Evolutionary conservation across 2,329 filamentous ascomycete genomes (phyloP).

Genomic region (Claviceps citrina): DNA sequence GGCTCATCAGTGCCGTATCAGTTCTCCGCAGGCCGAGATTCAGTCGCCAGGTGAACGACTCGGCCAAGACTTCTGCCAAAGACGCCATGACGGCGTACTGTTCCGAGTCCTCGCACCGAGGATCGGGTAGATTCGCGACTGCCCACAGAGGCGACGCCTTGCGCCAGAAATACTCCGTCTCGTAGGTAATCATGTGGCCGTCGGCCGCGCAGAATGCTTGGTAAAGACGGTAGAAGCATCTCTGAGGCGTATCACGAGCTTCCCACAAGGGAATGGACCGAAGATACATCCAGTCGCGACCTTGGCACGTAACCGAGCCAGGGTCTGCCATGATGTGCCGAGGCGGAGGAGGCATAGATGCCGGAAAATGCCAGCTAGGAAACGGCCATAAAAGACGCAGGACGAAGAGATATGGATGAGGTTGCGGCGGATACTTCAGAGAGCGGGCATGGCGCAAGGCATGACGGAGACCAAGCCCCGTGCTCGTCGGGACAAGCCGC

Average conservation of each 20-base stretch:
- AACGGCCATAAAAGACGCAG: conserved; percentile 7
- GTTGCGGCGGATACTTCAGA: conserved; percentile 1
- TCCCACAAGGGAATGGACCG: conserved; percentile 9
- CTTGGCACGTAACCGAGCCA: conserved; percentile 4
- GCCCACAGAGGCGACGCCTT: conserved; percentile 10
- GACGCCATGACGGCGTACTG: conserved; percentile 13
- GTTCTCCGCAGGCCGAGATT: conserved; percentile 9
- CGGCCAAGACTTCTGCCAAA: conserved; percentile 10
- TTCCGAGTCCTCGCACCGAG: conserved; percentile 9
- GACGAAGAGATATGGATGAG: conserved; percentile 7
- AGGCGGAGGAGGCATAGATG: conserved; percentile 6
- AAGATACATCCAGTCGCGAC: conserved; percentile 5
- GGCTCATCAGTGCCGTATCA: conserved; percentile 1
- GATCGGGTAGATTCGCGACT: conserved; percentile 9
- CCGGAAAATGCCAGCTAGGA: conserved; percentile 7
- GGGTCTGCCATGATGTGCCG: conserved; percentile 7
- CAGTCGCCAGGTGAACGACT: conserved; percentile 14
- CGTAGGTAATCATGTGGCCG: conserved; percentile 12
- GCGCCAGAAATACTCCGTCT: conserved; percentile 15
- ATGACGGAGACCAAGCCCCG: conserved; percentile 7
- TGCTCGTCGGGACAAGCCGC: conserved; percentile 6
- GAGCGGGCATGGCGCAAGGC: conserved; percentile 5
- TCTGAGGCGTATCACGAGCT: conserved; percentile 14
- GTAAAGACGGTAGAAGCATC: conserved; percentile 15
- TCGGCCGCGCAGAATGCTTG: conserved; percentile 14